These are phyloP conservation scores for Trametes coccinea DNA, from an alignment of 768 basidiomycete genomes.

Conservation along the genomic window DNA sequence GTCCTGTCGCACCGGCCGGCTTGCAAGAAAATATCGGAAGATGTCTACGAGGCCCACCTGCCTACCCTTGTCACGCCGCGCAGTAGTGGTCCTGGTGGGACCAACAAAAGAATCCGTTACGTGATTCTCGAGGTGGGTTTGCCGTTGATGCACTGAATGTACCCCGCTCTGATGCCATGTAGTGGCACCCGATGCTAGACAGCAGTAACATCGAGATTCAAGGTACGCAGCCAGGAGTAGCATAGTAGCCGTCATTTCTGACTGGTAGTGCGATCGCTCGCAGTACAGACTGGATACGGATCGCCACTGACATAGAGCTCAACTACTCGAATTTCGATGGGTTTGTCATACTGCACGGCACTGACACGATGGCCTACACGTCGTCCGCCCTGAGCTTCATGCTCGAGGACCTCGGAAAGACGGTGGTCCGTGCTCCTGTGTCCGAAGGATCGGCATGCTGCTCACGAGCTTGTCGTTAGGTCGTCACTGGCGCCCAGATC, in stretches of 20 bases:
- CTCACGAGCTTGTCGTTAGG: constrained; percentile 43
- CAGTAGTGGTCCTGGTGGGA: constrained; percentile 59
- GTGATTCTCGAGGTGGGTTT: constrained; percentile 73
- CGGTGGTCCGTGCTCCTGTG: constrained; percentile 55
- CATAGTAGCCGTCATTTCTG: not conserved
- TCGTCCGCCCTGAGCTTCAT: constrained; percentile 89
- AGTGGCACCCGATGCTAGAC: constrained; percentile 89
- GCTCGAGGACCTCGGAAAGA: constrained; percentile 90
- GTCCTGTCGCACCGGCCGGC: constrained; percentile 31
- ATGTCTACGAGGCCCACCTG: constrained; percentile 70
- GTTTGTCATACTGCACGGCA: constrained; percentile 88
- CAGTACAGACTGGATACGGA: constrained; percentile 78
- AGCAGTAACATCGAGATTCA: constrained; percentile 87
- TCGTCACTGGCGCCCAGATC: constrained; percentile 92
- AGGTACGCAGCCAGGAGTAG: constrained; percentile 44
- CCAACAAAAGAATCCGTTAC: constrained; percentile 75
- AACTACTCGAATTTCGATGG: constrained; percentile 88
- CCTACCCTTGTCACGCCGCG: constrained; percentile 82
- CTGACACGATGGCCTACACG: constrained; percentile 90
- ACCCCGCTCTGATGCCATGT: constrained; percentile 9
- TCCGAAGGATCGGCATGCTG: not conserved
- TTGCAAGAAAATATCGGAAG: constrained; percentile 53
- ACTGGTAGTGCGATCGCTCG: constrained; percentile 2
- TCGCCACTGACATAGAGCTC: constrained; percentile 90
- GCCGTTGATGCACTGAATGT: constrained; percentile 11